phyloP scores from a whole-genome alignment of 75 land plant species.

The Pinus albicaulis region DNA sequence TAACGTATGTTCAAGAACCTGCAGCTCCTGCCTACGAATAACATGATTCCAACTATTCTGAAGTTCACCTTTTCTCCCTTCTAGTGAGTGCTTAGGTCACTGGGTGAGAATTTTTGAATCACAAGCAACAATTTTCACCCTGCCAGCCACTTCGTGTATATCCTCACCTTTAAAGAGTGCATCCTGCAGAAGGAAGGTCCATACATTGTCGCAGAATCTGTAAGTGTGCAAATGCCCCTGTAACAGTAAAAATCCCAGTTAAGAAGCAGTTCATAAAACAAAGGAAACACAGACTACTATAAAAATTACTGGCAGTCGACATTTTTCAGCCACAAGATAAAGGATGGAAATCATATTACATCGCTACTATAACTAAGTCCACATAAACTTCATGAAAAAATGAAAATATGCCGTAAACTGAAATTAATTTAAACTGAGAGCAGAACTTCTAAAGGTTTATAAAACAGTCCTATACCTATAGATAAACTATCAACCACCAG shows the following conservation, averaged over 20 bases:
- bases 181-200: conserved; percentile 94
- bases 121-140: conserved; percentile 94
- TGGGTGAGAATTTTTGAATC: conserved; percentile 85
- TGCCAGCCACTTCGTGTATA: conserved; percentile 43
- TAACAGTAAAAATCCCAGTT: background rate
- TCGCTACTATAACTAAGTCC: background rate
- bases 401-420: background rate
- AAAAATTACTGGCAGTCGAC: background rate
- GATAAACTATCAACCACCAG: background rate
- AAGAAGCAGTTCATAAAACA: background rate
- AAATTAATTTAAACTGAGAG: background rate
- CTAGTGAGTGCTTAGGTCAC: conserved; percentile 15
- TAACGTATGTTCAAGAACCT: background rate
- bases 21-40: background rate
- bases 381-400: background rate
- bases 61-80: background rate
- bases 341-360: background rate
- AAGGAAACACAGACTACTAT: background rate
- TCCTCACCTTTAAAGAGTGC: conserved; percentile 84
- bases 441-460: background rate
- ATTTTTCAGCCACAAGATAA: background rate
- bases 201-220: conserved; percentile 95
- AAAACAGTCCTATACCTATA: background rate
- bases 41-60: background rate
- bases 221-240: conserved; percentile 99